These are phyloP conservation scores for Calonectria montana DNA, from an alignment of 2,329 filamentous ascomycete species.

Conservation along the genomic window DNA sequence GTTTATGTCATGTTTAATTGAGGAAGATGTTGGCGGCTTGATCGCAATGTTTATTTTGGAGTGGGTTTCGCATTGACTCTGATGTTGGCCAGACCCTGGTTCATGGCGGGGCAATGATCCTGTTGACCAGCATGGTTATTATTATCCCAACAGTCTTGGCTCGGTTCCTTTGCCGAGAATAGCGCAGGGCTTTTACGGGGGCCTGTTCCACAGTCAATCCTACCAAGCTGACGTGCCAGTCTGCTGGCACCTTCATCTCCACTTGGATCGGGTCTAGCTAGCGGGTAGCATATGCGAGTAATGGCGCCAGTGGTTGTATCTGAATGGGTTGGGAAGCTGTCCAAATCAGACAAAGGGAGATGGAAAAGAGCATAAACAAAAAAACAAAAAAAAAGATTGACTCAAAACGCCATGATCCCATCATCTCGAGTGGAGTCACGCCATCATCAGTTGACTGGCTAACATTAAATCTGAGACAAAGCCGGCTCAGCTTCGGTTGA, in stretches of 20 bases:
- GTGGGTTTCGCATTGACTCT: too few species aligned
- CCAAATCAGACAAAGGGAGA: neutral
- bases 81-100: too few species aligned
- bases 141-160: too few species aligned
- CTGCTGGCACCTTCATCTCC: neutral
- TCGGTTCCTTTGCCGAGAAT: neutral
- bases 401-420: neutral
- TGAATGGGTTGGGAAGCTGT: neutral
- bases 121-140: too few species aligned
- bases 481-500: neutral
- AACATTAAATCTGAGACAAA: neutral
- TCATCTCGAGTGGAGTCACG: neutral
- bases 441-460: neutral
- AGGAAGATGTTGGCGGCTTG: too few species aligned
- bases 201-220: too few species aligned
- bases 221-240: too few species aligned
- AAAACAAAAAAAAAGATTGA: neutral
- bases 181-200: neutral
- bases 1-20: too few species aligned
- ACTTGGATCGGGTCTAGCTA: neutral
- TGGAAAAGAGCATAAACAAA: neutral
- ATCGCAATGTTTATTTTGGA: too few species aligned
- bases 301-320: neutral
- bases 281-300: neutral
- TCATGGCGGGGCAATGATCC: too few species aligned